Percentiles rank a stretch among this genome's conserved stretches.
Evolutionary conservation across 2,329 filamentous ascomycete species (phyloP).

Genomic region (Ramichloridium luteum): DNA sequence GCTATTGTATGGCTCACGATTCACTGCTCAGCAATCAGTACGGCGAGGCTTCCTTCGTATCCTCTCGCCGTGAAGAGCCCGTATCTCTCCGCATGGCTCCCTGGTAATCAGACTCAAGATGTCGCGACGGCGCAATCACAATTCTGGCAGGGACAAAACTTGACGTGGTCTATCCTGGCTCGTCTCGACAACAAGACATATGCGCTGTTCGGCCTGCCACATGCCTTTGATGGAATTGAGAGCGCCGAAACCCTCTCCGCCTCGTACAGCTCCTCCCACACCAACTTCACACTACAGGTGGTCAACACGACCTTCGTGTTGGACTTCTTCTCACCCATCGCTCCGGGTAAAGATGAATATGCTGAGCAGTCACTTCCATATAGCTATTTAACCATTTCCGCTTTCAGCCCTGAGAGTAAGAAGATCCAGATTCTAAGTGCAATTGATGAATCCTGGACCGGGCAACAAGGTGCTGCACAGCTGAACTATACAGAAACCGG

Average conservation of each 20-base stretch:
- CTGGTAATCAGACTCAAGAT: constrained; percentile 17
- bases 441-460: constrained; percentile 27
- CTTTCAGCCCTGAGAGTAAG: constrained; percentile 2
- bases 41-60: constrained; percentile 12
- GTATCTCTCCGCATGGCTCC: constrained; percentile 26
- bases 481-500: constrained; percentile 13
- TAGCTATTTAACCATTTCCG: constrained; percentile 22
- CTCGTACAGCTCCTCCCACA: constrained; percentile 24
- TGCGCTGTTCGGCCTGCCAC: constrained; percentile 22
- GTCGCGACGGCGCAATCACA: constrained; percentile 18
- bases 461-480: constrained; percentile 16
- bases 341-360: constrained; percentile 21
- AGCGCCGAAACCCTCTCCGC: constrained; percentile 14
- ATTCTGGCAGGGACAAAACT: constrained; percentile 24
- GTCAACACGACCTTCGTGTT: constrained; percentile 18
- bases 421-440: constrained; percentile 24
- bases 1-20: too few species aligned
- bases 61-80: constrained; percentile 23
- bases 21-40: constrained; percentile 5
- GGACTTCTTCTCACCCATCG: constrained; percentile 27
- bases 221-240: constrained; percentile 10
- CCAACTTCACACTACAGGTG: constrained; percentile 19
- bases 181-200: constrained; percentile 23
- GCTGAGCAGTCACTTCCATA: constrained; percentile 26
- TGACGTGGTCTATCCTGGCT: constrained; percentile 26